Evolutionary conservation across 2,329 filamentous ascomycete genomes (phyloP).

Genomic region (Seiridium cupressi): DNA sequence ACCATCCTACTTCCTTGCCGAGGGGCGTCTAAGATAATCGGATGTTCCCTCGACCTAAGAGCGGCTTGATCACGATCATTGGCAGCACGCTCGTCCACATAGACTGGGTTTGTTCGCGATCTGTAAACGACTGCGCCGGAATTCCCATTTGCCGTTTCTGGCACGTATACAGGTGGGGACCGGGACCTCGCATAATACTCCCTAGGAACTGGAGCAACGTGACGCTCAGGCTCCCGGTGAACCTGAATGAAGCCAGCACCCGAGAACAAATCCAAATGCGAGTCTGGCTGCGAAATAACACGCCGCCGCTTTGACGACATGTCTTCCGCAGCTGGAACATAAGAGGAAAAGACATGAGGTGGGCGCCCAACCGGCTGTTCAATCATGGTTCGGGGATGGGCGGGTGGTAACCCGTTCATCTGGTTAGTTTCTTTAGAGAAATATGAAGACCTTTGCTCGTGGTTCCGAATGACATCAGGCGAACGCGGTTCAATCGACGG

Average conservation of each 20-base stretch:
- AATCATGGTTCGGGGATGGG: constrained; percentile 17
- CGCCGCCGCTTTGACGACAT: constrained; percentile 19
- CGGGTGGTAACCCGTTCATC: constrained; percentile 16
- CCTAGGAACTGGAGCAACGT: constrained; percentile 7
- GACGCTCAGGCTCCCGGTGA: constrained; percentile 12
- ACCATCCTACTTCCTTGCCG: neutral
- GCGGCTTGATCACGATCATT: neutral
- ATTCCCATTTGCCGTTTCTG: constrained; percentile 6
- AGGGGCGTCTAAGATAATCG: constrained; percentile 8
- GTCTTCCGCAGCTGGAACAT: constrained; percentile 17
- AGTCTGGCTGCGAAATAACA: constrained; percentile 19
- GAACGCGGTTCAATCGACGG: constrained; percentile 30
- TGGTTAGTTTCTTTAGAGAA: neutral
- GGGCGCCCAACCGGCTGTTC: constrained; percentile 13
- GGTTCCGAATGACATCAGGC: constrained; percentile 14
- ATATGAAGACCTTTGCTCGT: constrained; percentile 1
- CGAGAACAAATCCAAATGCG: constrained; percentile 13
- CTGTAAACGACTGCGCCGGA: constrained; percentile 17
- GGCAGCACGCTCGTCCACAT: constrained; percentile 12
- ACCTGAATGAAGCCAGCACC: constrained; percentile 20
- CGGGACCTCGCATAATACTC: constrained; percentile 3
- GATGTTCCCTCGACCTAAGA: constrained; percentile 11
- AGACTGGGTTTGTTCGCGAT: constrained; percentile 20
- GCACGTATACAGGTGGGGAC: constrained; percentile 3
- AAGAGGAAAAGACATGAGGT: constrained; percentile 17